Percentiles rank a stretch among this genome's conserved stretches.
Evolutionary conservation across 345 rosid genomes (phyloP).

Genomic region (Adansonia digitata): DNA sequence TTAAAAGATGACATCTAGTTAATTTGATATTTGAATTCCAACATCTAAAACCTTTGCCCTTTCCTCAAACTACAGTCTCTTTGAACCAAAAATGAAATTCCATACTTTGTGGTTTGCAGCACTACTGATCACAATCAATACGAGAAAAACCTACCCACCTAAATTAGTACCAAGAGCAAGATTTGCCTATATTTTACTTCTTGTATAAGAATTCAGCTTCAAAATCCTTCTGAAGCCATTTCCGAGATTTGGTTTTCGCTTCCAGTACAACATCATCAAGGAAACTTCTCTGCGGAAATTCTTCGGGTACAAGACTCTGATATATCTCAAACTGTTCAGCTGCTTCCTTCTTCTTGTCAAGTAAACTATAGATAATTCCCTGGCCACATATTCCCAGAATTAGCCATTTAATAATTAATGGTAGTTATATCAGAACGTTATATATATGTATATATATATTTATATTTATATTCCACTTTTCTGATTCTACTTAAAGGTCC

Average conservation of each 20-base stretch:
- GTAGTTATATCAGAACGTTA: background rate
- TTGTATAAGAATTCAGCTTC: conserved; percentile 36
- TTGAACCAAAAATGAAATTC: background rate
- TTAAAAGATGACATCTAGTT: too few species aligned
- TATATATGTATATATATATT: too few species aligned
- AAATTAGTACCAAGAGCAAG: background rate
- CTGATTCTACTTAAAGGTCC: conserved; percentile 1
- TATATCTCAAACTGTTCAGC: conserved; percentile 69
- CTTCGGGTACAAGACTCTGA: conserved; percentile 73
- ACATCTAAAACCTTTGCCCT: background rate
- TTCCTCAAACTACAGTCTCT: background rate
- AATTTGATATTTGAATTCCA: too few species aligned
- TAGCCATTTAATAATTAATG: background rate
- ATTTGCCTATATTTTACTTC: conserved; percentile 4
- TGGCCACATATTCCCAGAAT: conserved; percentile 28
- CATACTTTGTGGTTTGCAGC: background rate
- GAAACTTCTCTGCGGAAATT: conserved; percentile 77
- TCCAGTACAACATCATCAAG: conserved; percentile 72
- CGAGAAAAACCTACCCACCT: background rate
- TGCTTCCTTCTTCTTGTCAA: conserved; percentile 74
- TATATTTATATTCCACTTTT: background rate
- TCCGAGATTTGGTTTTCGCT: conserved; percentile 58
- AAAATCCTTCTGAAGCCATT: conserved; percentile 49
- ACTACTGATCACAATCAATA: background rate
- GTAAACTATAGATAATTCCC: conserved; percentile 81